phyloP scores from a whole-genome alignment of 345 rosid genomes.

The Reutealis trisperma region DNA sequence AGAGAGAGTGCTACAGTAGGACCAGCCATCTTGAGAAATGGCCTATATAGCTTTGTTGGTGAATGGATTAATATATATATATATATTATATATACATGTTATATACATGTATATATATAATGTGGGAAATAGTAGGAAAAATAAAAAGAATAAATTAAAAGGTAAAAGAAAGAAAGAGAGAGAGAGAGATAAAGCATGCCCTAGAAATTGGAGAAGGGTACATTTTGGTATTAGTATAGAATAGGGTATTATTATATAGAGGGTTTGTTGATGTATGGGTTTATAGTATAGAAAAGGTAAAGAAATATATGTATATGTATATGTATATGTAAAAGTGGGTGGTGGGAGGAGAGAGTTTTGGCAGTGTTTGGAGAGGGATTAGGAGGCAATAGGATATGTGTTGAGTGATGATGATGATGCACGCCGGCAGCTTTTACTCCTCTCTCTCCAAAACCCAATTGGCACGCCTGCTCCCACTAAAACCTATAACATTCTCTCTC shows the following conservation, averaged over 20 bases:
- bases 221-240: slow-evolving; percentile 19
- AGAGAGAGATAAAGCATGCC: slow-evolving; percentile 24
- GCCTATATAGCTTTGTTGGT: slow-evolving; percentile 12
- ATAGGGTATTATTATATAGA: slow-evolving; percentile 12
- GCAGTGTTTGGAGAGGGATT: slow-evolving; percentile 74
- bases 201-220: slow-evolving; percentile 38
- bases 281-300: slow-evolving; percentile 23
- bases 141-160: not conserved
- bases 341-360: slow-evolving; percentile 28
- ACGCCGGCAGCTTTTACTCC: slow-evolving; percentile 93
- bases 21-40: slow-evolving; percentile 27
- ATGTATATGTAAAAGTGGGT: not conserved
- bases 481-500: slow-evolving; percentile 24
- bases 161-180: not conserved
- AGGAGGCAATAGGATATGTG: slow-evolving; percentile 67
- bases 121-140: not conserved
- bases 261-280: slow-evolving; percentile 18
- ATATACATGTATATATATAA: slow-evolving; percentile 9
- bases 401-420: slow-evolving; percentile 64
- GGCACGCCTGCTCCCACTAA: slow-evolving; percentile 79
- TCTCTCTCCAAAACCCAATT: slow-evolving; percentile 33
- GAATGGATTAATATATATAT: not conserved
- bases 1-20: slow-evolving; percentile 1
- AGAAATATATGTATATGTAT: not conserved
- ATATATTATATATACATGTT: not conserved